These are phyloP conservation scores for Silybum marianum DNA, from an alignment of 129 eudicot genomes.

Conservation along the genomic window DNA sequence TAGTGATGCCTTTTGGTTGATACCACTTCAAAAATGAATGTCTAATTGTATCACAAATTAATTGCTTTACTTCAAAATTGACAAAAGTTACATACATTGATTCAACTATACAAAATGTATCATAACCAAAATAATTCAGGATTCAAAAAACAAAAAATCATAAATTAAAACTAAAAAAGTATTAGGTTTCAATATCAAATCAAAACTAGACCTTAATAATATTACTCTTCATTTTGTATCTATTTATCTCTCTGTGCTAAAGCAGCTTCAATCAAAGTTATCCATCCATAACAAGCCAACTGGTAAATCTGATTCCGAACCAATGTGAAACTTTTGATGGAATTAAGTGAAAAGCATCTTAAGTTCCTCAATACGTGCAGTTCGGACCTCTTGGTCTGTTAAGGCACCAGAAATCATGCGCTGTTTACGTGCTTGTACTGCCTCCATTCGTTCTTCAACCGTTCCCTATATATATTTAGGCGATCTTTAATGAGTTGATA, in stretches of 20 bases:
- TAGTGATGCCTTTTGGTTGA: too few species aligned
- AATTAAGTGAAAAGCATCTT: slow-evolving; percentile 89
- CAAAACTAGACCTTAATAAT: not conserved
- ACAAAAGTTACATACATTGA: not conserved
- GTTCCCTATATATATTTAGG: slow-evolving; percentile 60
- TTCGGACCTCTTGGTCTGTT: slow-evolving; percentile 94
- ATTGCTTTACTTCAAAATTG: not conserved
- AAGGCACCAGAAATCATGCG: slow-evolving; percentile 95
- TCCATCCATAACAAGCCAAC: not conserved
- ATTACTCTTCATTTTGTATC: not conserved
- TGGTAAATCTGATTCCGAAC: not conserved
- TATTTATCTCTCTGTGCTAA: not conserved
- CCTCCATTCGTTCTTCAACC: slow-evolving; percentile 97
- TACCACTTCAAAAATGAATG: not conserved
- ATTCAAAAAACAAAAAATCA: not conserved
- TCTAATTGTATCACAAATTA: not conserved
- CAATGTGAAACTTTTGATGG: slow-evolving; percentile 4
- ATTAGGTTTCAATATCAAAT: not conserved
- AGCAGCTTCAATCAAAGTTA: not conserved
- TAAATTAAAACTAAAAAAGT: not conserved
- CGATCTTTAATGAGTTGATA: not conserved
- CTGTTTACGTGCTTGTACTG: slow-evolving; percentile 97
- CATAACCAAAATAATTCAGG: not conserved
- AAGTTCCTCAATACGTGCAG: slow-evolving; percentile 87
- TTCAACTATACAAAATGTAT: not conserved